Evolutionary conservation across 2,329 filamentous ascomycete genomes (phyloP).

Genomic region (Fonsecaea pedrosoi): DNA sequence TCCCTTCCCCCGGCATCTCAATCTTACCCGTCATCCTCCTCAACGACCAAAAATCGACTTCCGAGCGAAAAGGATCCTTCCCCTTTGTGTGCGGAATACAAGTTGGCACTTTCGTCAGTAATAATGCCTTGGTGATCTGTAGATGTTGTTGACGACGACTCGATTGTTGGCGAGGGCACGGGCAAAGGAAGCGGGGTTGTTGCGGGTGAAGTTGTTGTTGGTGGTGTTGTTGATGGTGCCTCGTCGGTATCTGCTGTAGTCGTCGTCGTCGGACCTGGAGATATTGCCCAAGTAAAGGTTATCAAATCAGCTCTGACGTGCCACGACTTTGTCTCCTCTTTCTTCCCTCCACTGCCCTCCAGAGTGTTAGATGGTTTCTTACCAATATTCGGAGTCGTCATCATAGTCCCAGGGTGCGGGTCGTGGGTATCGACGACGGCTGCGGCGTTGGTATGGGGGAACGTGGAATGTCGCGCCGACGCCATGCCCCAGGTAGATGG

Average conservation of each 20-base stretch:
- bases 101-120: neutral
- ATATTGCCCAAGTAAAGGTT: neutral
- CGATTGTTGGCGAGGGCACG: conserved; percentile 12
- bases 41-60: neutral
- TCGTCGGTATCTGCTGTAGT: neutral
- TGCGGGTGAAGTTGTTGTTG: neutral
- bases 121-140: conserved; percentile 8
- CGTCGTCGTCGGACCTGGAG: neutral
- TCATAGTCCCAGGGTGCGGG: conserved; percentile 12
- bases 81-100: neutral
- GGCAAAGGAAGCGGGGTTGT: neutral
- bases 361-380: neutral
- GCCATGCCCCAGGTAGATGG: conserved; percentile 4
- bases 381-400: conserved; percentile 15
- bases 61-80: neutral
- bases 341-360: neutral
- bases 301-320: neutral
- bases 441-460: neutral
- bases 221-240: neutral
- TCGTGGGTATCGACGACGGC: neutral
- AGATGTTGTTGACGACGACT: conserved; percentile 22
- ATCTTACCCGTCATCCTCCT: too few species aligned
- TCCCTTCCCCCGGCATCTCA: too few species aligned
- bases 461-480: conserved; percentile 13
- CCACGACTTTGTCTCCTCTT: neutral